A percentile compares a stretch with the other conserved stretches of the same genome.
These are phyloP conservation scores for Suillus lakei DNA, from an alignment of 768 basidiomycete genomes.

Conservation along the genomic window DNA sequence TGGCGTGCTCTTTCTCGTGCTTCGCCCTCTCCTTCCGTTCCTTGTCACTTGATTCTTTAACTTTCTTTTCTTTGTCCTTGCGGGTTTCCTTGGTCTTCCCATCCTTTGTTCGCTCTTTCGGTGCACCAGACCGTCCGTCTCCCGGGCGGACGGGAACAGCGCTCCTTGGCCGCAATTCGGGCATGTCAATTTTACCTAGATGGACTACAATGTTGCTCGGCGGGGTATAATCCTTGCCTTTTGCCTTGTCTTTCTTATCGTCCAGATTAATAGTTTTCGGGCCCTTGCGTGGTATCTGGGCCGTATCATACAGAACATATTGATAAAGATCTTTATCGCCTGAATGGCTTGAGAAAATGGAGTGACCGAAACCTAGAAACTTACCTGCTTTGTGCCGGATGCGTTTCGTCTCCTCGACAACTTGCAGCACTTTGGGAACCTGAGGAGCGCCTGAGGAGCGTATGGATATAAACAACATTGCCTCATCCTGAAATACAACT, in stretches of 20 bases:
- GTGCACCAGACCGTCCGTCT: background rate
- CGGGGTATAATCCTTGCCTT: conserved; percentile 60
- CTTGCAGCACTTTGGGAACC: conserved; percentile 79
- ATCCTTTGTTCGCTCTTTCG: conserved; percentile 8
- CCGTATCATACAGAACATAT: conserved; percentile 75
- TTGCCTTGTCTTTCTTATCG: conserved; percentile 41
- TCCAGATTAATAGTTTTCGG: conserved; percentile 74
- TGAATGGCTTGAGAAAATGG: conserved; percentile 39
- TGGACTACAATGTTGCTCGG: conserved; percentile 73
- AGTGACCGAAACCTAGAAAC: conserved; percentile 16
- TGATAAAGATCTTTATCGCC: conserved; percentile 72
- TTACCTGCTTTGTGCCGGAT: conserved; percentile 74
- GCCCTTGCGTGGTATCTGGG: conserved; percentile 49
- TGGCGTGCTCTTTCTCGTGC: conserved; percentile 42
- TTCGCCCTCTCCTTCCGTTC: conserved; percentile 34
- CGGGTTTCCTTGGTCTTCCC: background rate
- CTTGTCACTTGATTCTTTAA: conserved; percentile 19
- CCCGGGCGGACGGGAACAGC: conserved; percentile 20
- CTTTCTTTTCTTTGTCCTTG: conserved; percentile 5
- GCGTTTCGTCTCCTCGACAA: conserved; percentile 83
- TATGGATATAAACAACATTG: conserved; percentile 79
- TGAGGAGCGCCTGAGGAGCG: conserved; percentile 63
- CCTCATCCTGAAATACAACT: conserved; percentile 59
- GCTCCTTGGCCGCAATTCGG: conserved; percentile 69
- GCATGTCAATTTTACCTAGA: conserved; percentile 87